Conservation (phyloP, 1,139 yeast species). For the Taphrina wiesneri region DNA sequence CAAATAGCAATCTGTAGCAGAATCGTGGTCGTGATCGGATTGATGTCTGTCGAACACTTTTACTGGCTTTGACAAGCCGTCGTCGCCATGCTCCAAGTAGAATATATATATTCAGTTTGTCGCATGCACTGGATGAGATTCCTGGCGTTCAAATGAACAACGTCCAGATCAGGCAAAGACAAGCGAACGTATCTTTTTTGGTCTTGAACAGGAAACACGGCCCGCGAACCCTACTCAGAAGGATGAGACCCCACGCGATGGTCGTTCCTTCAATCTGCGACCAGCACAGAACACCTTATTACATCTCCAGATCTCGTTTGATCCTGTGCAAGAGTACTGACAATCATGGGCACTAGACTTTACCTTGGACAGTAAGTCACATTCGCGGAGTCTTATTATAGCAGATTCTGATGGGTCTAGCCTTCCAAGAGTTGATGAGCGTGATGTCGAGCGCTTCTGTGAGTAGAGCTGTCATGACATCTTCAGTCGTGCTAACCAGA, state of each 20-base stretch:
- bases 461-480: background rate
- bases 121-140: too few species aligned
- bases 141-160: too few species aligned
- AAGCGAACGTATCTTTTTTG: background rate
- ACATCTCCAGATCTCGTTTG: background rate
- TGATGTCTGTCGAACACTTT: too few species aligned
- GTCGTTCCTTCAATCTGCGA: background rate
- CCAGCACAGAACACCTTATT: background rate
- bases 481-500: background rate
- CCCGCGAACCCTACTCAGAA: background rate
- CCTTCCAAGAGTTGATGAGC: conserved; percentile 21
- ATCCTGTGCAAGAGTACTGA: background rate
- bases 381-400: background rate
- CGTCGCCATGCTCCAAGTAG: too few species aligned
- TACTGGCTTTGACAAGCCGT: too few species aligned
- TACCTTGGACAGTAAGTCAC: conserved; percentile 13
- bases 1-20: too few species aligned
- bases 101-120: too few species aligned
- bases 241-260: background rate
- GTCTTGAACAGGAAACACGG: background rate
- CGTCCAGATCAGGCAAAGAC: too few species aligned
- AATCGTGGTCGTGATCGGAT: too few species aligned
- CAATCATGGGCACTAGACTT: background rate
- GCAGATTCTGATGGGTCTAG: background rate
- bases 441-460: conserved; percentile 31